Base-by-base conservation (phyloP, 2,329 filamentous ascomycete genomes). In the Scedosporium aurantiacum region DNA sequence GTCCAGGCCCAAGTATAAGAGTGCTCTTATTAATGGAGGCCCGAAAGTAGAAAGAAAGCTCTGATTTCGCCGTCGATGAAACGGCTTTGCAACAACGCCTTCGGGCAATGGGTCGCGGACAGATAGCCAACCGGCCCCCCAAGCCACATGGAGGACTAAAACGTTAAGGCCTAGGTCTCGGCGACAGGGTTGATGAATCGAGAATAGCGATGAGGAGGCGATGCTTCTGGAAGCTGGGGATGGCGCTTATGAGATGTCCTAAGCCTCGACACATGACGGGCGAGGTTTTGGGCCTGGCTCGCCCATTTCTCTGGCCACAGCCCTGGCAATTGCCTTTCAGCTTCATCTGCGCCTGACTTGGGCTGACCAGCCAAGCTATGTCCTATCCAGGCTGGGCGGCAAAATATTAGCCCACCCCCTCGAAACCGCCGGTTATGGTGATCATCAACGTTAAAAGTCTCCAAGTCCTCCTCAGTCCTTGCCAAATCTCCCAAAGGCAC, bases 331-430 rank as follows among this genome's bases (percentile, higher is more conserved):
- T 10, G n/a, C 43, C 43, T 21, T 47, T 47, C 43, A 47, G 43
- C 43, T 47, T 47, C 18, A 21, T 47, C 43, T 7, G 43, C 43
- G 43, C 43, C 18, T 12, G 18, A 21, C 50, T 16, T 10, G 18
- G 7, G 50, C 12, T 14, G 23, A 21, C 14, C 50, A n/a, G n/a
- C n/a, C 1, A n/a, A 47, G n/a, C 43, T 14, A 21, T 21, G 16
- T 21, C n/a, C 2, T 18, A 6, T 47, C 18, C 50, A 54, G 50
- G 21, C 50, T 54, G 23, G 23, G n/a, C 50, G 50, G 50, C 50
- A 54, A 54, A 54, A 54, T 54, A n/a, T n/a, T n/a, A 54, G 50
- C 50, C n/a, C 50, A 27, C 6, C 50, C 50, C 50, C 50, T 54
- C 50, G 50, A 54, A 54, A 54, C 50, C 12, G n/a, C 27, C 50